phyloP scores from a whole-genome alignment of 768 basidiomycete genomes.

The Amanita muscaria region DNA sequence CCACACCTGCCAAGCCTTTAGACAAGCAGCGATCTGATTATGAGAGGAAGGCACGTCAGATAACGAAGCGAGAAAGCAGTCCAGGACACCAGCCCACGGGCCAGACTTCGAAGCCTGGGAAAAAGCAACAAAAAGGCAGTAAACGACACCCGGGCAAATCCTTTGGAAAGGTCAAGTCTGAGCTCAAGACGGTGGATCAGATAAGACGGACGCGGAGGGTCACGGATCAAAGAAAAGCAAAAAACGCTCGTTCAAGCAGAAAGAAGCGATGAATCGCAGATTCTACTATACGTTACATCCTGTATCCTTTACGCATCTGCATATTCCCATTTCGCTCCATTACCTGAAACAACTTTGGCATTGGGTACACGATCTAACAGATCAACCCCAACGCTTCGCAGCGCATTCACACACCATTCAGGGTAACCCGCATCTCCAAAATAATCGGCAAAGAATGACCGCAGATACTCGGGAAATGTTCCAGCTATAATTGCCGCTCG shows the following conservation, averaged over 20 bases:
- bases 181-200: constrained; percentile 82
- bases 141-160: constrained; percentile 53
- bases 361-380: constrained; percentile 47
- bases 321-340: constrained; percentile 78
- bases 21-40: constrained; percentile 68
- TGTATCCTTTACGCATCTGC: constrained; percentile 25
- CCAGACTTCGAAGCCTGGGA: constrained; percentile 13
- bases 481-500: constrained; percentile 74
- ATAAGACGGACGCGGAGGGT: constrained; percentile 70
- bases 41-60: constrained; percentile 60
- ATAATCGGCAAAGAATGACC: constrained; percentile 67
- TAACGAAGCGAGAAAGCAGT: constrained; percentile 45
- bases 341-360: constrained; percentile 46
- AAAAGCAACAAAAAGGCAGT: constrained; percentile 27
- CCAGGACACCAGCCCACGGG: constrained; percentile 17
- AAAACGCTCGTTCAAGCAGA: constrained; percentile 69
- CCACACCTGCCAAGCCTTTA: constrained; percentile 58
- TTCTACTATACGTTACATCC: background rate
- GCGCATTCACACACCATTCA: constrained; percentile 81
- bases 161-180: constrained; percentile 58
- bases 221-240: constrained; percentile 57
- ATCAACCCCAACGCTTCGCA: constrained; percentile 78
- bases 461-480: constrained; percentile 70
- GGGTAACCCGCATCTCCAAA: constrained; percentile 76
- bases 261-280: constrained; percentile 36